Evolutionary conservation across 352 stramenopile genomes (phyloP).

Genomic region (Pythium oligandrum): DNA sequence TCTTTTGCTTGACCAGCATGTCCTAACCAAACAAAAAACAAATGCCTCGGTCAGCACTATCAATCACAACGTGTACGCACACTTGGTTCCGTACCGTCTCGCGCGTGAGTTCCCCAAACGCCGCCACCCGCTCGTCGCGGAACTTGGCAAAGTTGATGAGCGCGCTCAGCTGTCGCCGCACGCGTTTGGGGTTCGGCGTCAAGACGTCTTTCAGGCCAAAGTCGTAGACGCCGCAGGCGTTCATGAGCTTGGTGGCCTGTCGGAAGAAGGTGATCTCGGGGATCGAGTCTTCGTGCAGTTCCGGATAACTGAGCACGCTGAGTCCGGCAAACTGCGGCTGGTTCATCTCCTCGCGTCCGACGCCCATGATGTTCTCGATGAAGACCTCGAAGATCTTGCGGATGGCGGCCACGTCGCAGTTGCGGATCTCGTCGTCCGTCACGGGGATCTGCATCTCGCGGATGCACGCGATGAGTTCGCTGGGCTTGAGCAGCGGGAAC

Average conservation of each 20-base stretch:
- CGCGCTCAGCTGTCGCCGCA: constrained; percentile 91
- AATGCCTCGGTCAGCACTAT: background rate
- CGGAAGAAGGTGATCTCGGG: constrained; percentile 92
- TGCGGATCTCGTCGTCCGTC: constrained; percentile 84
- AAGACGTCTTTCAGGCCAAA: constrained; percentile 93
- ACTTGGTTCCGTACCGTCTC: constrained; percentile 29
- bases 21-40: constrained; percentile 23
- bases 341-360: constrained; percentile 88
- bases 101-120: constrained; percentile 81
- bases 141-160: constrained; percentile 98
- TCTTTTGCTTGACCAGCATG: constrained; percentile 34
- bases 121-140: constrained; percentile 87
- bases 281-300: constrained; percentile 93
- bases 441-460: constrained; percentile 88
- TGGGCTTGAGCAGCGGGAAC: constrained; percentile 93
- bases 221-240: constrained; percentile 90
- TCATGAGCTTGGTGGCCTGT: constrained; percentile 86
- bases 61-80: background rate
- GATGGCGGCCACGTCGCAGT: constrained; percentile 64
- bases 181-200: constrained; percentile 82
- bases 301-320: constrained; percentile 77
- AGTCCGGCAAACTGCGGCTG: constrained; percentile 87
- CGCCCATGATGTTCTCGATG: constrained; percentile 86
- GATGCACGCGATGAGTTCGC: constrained; percentile 91
- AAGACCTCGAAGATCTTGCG: constrained; percentile 89